These are phyloP conservation scores for Cyamopsis tetragonoloba DNA, from an alignment of 306 rosid genomes.

Conservation along the genomic window DNA sequence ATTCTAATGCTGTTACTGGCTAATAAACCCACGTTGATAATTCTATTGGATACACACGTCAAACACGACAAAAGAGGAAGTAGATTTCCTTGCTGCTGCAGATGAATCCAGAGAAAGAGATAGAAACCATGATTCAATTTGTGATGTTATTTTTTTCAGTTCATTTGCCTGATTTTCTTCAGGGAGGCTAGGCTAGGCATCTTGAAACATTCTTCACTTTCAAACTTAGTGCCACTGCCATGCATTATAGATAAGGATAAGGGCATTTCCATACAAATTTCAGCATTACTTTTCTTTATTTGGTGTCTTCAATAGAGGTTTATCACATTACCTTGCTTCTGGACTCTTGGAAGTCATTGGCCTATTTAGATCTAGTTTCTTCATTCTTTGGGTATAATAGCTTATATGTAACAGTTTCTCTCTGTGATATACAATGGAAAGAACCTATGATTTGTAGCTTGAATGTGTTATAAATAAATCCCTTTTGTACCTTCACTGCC, in stretches of 20 bases:
- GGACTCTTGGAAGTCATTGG: neutral
- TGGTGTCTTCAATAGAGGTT: neutral
- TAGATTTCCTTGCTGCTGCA: neutral
- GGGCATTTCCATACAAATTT: neutral
- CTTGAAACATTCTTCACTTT: neutral
- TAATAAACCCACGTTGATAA: slow-evolving; percentile 6
- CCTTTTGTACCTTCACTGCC: neutral
- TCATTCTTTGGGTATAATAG: neutral
- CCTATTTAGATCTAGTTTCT: neutral
- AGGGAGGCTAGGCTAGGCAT: neutral
- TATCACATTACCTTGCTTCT: neutral
- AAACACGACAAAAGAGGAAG: neutral
- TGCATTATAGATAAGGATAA: slow-evolving; percentile 1
- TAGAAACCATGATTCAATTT: neutral
- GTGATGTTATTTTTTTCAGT: slow-evolving; percentile 10
- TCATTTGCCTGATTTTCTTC: slow-evolving; percentile 17
- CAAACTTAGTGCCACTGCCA: neutral
- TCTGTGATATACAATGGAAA: neutral
- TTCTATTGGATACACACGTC: neutral
- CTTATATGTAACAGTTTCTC: neutral
- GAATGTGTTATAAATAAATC: neutral
- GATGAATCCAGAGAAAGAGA: slow-evolving; percentile 2
- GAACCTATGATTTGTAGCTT: neutral
- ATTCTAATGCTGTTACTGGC: slow-evolving; percentile 28
- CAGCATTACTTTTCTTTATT: neutral